Conservation (phyloP, 225 moss, liverwort and hornwort genomes). For the Marchantia paleacea region DNA sequence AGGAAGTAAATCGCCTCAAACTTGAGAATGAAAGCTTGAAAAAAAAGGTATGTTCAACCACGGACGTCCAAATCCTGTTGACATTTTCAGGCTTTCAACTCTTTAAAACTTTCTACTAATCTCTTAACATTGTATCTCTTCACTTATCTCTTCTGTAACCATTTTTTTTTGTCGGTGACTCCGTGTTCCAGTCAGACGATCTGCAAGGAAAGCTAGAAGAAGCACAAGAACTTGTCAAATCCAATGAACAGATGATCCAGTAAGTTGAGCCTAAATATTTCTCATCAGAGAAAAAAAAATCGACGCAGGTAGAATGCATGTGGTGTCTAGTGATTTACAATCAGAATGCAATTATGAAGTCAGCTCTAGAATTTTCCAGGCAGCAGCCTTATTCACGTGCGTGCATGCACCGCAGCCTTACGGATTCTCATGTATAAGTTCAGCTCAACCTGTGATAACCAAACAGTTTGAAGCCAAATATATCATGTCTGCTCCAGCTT, state of each 20-base stretch:
- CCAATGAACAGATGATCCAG: conserved; percentile 99
- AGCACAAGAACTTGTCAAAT: conserved; percentile 79
- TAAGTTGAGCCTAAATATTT: conserved; percentile 34
- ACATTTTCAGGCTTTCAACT: background rate
- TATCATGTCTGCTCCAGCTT: too few species aligned
- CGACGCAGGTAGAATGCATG: too few species aligned
- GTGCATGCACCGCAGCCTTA: too few species aligned
- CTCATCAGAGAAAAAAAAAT: background rate
- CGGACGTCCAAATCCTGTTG: background rate
- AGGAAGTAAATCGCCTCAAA: conserved; percentile 69
- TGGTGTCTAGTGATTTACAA: too few species aligned
- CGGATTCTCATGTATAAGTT: too few species aligned
- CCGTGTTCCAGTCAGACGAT: conserved; percentile 58
- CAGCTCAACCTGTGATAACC: too few species aligned
- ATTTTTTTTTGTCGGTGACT: background rate
- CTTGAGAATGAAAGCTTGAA: conserved; percentile 63
- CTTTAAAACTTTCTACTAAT: background rate
- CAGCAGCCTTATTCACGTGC: too few species aligned
- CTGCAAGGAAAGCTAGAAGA: conserved; percentile 75
- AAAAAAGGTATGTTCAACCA: conserved; percentile 56
- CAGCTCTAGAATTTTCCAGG: too few species aligned
- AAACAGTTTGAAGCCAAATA: too few species aligned
- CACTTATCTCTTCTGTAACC: background rate
- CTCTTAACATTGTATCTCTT: background rate
- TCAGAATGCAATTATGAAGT: too few species aligned